These are phyloP conservation scores for Plasmodium ovale DNA, from an alignment of 169 alveolate genomes.

Conservation along the genomic window DNA sequence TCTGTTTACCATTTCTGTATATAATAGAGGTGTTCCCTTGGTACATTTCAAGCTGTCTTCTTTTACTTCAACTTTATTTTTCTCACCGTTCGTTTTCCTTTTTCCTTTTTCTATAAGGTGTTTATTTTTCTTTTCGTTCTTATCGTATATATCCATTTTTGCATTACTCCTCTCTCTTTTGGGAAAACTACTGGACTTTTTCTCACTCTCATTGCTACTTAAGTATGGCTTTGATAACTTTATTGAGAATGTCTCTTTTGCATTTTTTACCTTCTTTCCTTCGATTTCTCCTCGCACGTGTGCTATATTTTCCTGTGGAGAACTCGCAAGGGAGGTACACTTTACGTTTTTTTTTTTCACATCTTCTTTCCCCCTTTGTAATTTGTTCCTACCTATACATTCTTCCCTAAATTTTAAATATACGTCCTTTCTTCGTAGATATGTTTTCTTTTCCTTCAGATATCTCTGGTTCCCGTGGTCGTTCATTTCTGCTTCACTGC, in stretches of 20 bases:
- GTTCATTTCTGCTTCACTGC: background rate
- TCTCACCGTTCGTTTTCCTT: background rate
- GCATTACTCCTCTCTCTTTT: background rate
- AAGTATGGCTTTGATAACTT: no score
- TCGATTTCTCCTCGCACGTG: background rate
- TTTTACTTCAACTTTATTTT: background rate
- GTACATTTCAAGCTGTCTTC: background rate
- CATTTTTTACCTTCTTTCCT: background rate
- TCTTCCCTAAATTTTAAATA: constrained; percentile 49
- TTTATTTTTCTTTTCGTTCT: background rate
- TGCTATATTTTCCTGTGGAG: no score
- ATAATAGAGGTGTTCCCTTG: background rate
- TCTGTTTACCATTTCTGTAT: constrained; percentile 2
- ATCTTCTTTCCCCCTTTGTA: background rate
- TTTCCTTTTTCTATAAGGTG: background rate
- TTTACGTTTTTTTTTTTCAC: background rate
- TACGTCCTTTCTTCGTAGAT: constrained; percentile 46
- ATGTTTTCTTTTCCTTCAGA: constrained; percentile 37
- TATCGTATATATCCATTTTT: no score
- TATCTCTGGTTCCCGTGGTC: constrained; percentile 4
- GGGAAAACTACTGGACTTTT: no score
- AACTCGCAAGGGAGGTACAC: no score
- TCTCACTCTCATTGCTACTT: no score
- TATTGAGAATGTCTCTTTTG: no score
- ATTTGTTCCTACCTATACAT: background rate